These are phyloP conservation scores for Cyclotella distinguenda DNA, from an alignment of 108 stramenopile genomes.

Conservation along the genomic window DNA sequence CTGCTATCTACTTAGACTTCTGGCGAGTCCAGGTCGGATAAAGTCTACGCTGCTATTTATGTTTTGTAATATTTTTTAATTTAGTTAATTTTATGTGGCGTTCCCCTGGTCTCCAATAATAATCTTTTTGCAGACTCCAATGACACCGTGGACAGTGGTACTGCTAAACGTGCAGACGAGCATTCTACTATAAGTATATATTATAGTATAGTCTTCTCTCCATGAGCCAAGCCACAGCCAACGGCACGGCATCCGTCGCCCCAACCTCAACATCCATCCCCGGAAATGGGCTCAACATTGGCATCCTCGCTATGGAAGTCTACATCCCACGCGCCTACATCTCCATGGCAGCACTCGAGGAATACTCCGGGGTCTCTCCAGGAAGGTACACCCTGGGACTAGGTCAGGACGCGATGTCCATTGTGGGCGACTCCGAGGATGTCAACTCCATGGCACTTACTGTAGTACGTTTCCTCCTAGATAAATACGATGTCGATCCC, in stretches of 20 bases:
- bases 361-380: constrained; percentile 79
- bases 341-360: constrained; percentile 84
- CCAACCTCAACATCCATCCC: constrained; percentile 2
- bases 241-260: constrained; percentile 52
- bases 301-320: constrained; percentile 94
- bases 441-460: constrained; percentile 93
- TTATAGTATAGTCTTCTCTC: too few species aligned
- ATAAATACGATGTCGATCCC: constrained; percentile 92
- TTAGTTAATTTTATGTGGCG: too few species aligned
- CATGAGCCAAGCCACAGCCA: constrained; percentile 60
- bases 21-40: too few species aligned
- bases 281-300: constrained; percentile 79
- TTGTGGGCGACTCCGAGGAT: constrained; percentile 92
- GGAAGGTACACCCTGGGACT: constrained; percentile 96
- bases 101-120: too few species aligned
- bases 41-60: too few species aligned
- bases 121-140: too few species aligned
- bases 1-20: too few species aligned
- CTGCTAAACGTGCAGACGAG: too few species aligned
- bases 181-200: too few species aligned
- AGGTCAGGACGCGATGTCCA: constrained; percentile 93
- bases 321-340: constrained; percentile 96
- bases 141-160: too few species aligned
- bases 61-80: too few species aligned
- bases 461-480: constrained; percentile 88